Evolutionary conservation across 1,284 basidiomycete genomes (phyloP).

Genomic region (Austroboletus rostrupii): DNA sequence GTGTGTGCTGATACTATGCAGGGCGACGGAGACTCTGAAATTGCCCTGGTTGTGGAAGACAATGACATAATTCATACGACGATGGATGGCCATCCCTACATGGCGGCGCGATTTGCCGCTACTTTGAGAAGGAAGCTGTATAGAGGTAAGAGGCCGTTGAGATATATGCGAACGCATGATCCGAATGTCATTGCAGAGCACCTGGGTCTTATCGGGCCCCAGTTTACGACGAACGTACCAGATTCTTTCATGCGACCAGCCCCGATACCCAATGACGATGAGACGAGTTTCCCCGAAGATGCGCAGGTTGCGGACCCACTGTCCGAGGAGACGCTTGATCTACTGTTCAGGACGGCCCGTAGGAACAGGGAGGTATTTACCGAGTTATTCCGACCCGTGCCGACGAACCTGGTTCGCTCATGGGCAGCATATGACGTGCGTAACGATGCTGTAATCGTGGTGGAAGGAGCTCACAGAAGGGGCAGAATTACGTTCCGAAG

Average conservation of each 20-base stretch:
- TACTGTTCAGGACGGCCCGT: constrained; percentile 74
- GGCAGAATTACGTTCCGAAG: constrained; percentile 66
- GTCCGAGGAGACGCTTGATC: constrained; percentile 49
- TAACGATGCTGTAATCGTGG: constrained; percentile 8
- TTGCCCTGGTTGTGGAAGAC: constrained; percentile 88
- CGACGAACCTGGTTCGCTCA: constrained; percentile 72
- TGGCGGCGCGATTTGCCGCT: constrained; percentile 72
- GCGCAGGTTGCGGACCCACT: constrained; percentile 77
- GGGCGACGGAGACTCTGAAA: constrained; percentile 92
- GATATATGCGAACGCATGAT: background rate
- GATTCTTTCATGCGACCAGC: constrained; percentile 75
- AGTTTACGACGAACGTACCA: constrained; percentile 44
- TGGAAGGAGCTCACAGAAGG: constrained; percentile 7
- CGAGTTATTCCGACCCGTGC: constrained; percentile 80
- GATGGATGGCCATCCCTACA: constrained; percentile 77
- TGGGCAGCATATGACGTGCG: constrained; percentile 76
- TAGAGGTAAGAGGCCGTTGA: constrained; percentile 45
- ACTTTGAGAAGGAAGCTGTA: constrained; percentile 74
- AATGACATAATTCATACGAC: constrained; percentile 68
- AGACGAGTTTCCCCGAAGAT: constrained; percentile 59
- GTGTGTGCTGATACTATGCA: constrained; percentile 26
- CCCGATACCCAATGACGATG: constrained; percentile 65
- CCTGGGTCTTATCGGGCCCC: constrained; percentile 76
- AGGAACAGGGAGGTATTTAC: constrained; percentile 79
- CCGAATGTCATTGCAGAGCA: constrained; percentile 59